Base-by-base conservation (phyloP, 1,284 basidiomycete species). In the Marasmius fiardii region DNA sequence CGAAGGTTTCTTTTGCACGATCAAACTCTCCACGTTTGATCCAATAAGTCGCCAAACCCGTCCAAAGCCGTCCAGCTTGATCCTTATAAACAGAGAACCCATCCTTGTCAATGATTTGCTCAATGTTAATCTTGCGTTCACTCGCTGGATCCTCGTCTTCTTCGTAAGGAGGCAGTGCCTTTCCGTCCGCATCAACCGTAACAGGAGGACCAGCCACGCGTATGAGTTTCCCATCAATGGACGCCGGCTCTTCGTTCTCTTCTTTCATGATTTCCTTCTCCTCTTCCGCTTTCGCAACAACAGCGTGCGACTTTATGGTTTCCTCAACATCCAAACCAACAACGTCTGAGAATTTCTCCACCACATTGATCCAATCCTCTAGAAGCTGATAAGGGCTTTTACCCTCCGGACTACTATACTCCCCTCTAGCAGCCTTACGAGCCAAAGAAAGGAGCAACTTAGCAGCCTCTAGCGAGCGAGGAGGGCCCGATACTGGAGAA, bases 21-120 rank as follows among this genome's bases (percentile, higher is more conserved):
- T 95, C 95, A 65, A 99, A 95, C 68, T 98, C 96, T 60, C 85
- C 93, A 1, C 94, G 86, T 73, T 98, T 97, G 74, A 97, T 95
- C 95, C 95, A 99, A 69, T 97, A 99, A 0, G 96, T 98, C 2
- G 96, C 96, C 35, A 99, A 72, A 0, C 96, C 96, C 3, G 94
- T 93, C 95, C 95, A 99, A 12, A 99, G 75, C 34, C 93, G 84
- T 10, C 97, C 97, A 1, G 95, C 93, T 74, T 99, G 96, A 70
- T 99, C 97, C 66, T 93, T 93, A 72, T 97, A 99, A 14, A 93
- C 76, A 3, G 79, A 80, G 34, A 99, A 75, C 7, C 96, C 97
- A 63, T 98, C 94, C 52, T 85, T 82, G 39, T 83, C 82, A 35
- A 99, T 83, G 59, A 99, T 90, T 23, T 77, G 75, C 63, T 95